Percentiles rank a stretch among this genome's conserved stretches.
These are phyloP conservation scores for Talaromyces sp. DNA, from an alignment of 2,329 filamentous ascomycete species.

Conservation along the genomic window DNA sequence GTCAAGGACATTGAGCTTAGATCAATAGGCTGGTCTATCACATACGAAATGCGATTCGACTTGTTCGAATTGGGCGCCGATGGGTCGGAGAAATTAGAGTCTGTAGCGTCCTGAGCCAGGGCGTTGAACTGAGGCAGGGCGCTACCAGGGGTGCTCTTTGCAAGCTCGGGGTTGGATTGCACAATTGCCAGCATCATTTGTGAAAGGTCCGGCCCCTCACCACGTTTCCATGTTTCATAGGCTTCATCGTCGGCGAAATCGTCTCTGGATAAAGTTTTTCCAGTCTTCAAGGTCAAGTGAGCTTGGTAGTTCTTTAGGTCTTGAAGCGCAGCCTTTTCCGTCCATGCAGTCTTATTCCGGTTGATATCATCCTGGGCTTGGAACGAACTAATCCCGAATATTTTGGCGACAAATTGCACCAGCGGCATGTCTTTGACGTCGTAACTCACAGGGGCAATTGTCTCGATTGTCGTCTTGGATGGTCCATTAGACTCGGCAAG, in stretches of 20 bases:
- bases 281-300: constrained; percentile 73
- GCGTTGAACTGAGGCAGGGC: constrained; percentile 53
- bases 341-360: constrained; percentile 74
- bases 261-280: constrained; percentile 68
- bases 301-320: constrained; percentile 94
- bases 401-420: constrained; percentile 77
- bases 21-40: constrained; percentile 61
- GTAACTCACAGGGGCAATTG: constrained; percentile 75
- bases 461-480: constrained; percentile 64
- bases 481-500: constrained; percentile 61
- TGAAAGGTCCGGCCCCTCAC: constrained; percentile 79
- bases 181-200: constrained; percentile 92
- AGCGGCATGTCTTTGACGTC: constrained; percentile 96
- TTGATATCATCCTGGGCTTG: constrained; percentile 86
- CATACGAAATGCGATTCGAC: constrained; percentile 46
- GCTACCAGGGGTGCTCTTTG: constrained; percentile 63
- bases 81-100: constrained; percentile 41
- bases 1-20: constrained; percentile 57
- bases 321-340: constrained; percentile 79
- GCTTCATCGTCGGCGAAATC: constrained; percentile 89
- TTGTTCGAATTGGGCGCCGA: constrained; percentile 43
- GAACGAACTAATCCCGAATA: constrained; percentile 74
- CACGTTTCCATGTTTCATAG: constrained; percentile 84
- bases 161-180: constrained; percentile 76
- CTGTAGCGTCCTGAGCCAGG: constrained; percentile 20